A percentile compares a stretch with the other conserved stretches of the same genome.
Evolutionary conservation across 2,329 filamentous ascomycete genomes (phyloP).

Genomic region (Stachybotrys chlorohalonatus): DNA sequence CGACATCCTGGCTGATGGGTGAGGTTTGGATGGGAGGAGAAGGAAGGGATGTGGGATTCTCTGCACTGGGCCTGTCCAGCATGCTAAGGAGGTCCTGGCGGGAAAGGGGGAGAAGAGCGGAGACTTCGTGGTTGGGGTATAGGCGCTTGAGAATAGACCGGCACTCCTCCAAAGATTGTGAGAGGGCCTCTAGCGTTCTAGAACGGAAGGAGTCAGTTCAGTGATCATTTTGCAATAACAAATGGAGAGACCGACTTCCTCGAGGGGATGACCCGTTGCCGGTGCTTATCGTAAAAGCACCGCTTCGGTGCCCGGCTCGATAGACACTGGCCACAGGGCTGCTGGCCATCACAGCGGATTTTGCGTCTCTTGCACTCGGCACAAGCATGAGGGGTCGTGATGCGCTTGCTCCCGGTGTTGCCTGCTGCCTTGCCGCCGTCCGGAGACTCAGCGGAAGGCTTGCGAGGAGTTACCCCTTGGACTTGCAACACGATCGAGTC

Average conservation of each 20-base stretch:
- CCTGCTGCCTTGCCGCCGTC: conserved; percentile 28
- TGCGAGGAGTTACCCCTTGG: conserved; percentile 43
- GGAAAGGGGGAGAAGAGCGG: conserved; percentile 42
- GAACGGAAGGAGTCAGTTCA: conserved; percentile 5
- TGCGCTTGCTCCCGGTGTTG: conserved; percentile 33
- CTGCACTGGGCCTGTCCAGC: conserved; percentile 35
- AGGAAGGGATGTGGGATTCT: conserved; percentile 34
- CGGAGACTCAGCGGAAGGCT: conserved; percentile 31
- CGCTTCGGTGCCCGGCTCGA: conserved; percentile 72
- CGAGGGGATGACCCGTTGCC: conserved; percentile 67
- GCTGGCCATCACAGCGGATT: conserved; percentile 74
- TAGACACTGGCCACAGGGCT: conserved; percentile 74
- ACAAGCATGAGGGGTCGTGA: conserved; percentile 56
- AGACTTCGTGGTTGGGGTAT: conserved; percentile 49
- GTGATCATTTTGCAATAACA: not conserved
- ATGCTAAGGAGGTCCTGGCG: conserved; percentile 52
- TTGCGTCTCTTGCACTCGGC: conserved; percentile 73
- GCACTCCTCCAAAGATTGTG: conserved; percentile 58
- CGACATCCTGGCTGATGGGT: conserved; percentile 36
- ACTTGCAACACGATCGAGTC: conserved; percentile 21
- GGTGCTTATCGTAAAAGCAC: conserved; percentile 74
- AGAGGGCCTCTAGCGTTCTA: conserved; percentile 52
- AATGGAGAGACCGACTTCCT: conserved; percentile 50
- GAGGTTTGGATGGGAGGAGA: conserved; percentile 45
- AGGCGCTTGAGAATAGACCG: conserved; percentile 51